Evolutionary conservation across 1,284 basidiomycete genomes (phyloP).

Genomic region (Marasmius fiardii): DNA sequence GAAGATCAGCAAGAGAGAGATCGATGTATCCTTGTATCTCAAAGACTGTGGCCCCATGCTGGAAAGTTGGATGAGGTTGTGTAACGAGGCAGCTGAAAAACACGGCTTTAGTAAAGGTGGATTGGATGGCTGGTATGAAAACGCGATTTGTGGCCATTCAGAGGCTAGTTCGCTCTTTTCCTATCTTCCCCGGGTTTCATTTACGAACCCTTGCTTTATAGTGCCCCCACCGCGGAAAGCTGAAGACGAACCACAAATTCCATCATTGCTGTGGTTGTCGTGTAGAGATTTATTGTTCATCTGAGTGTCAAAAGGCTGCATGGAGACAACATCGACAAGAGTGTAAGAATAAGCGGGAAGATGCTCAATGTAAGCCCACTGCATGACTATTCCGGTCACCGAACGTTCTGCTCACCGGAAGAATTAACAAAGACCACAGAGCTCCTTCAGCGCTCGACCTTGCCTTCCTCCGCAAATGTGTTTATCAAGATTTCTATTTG

Average conservation of each 20-base stretch:
- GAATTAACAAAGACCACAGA: not conserved
- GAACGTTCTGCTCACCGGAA: no score
- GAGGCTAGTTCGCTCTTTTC: not conserved
- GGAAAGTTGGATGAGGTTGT: not conserved
- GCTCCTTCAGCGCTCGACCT: not conserved
- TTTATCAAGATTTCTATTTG: not conserved
- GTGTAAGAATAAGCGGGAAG: not conserved
- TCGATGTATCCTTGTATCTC: not conserved
- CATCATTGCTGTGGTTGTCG: not conserved
- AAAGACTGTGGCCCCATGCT: not conserved
- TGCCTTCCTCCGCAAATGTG: not conserved
- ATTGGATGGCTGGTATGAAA: not conserved
- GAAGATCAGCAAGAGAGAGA: not conserved
- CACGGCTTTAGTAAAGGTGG: not conserved
- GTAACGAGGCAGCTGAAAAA: not conserved
- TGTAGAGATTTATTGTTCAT: not conserved
- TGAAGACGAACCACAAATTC: not conserved
- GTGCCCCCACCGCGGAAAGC: not conserved
- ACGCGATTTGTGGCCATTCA: not conserved
- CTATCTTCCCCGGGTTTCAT: not conserved
- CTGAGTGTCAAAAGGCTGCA: not conserved
- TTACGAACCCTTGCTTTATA: not conserved
- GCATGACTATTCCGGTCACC: not conserved
- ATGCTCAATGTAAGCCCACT: not conserved
- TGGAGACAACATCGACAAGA: not conserved